Evolutionary conservation across 2,329 filamentous ascomycete species (phyloP), one percentile per base, ranked within the genome.

Genomic region (Sphaerulina vaccinii): DNA sequence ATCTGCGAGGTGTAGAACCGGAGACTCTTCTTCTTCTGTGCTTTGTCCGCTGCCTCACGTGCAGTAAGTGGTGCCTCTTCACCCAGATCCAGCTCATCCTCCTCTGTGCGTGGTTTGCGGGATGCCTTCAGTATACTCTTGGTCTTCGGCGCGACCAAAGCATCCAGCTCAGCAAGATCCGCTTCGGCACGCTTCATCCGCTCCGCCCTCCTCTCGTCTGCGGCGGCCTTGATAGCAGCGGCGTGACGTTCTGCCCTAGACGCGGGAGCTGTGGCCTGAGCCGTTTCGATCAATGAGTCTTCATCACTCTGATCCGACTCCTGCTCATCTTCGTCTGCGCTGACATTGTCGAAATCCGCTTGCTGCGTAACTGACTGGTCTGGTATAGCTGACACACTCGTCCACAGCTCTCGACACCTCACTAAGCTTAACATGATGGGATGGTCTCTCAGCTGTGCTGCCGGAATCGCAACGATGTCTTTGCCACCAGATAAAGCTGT

Each of bases 1-100:
- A 99, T 93, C 69, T 99, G 93, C 2, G 91, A 96, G 2, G 95
- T 97, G 79, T 99, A 99, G 78, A 99, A 99, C 57, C 90, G 87
- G 52, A 99, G 81, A 58, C 84, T 90, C 78, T 95, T 96, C 79
- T 93, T 96, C 71, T 88, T 88, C 54, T 83, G 82, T 0, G 86
- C 88, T 73, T 99, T 99, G 65, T 95, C 89, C 36, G 87, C 88
- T 1, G 89, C 86, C 55, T 92, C 84, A 55, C 84, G 80, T 9
- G 85, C 83, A 48, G 90, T 89, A 52, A 97, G 80, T 3, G 78
- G 75, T 13, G 88, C 86, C 68, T 96, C 90, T 65, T 99, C 93
- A 62, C 92, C 93, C 67, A 99, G 92, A 75, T 99, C 93, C 2
- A 90, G 95, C 63, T 88, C 81, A 55, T 86, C 82, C 45, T 81